Evolutionary conservation across 2,329 filamentous ascomycete species (phyloP), one percentile per base, ranked within the genome.

Genomic region (Trichoderma polysporum): DNA sequence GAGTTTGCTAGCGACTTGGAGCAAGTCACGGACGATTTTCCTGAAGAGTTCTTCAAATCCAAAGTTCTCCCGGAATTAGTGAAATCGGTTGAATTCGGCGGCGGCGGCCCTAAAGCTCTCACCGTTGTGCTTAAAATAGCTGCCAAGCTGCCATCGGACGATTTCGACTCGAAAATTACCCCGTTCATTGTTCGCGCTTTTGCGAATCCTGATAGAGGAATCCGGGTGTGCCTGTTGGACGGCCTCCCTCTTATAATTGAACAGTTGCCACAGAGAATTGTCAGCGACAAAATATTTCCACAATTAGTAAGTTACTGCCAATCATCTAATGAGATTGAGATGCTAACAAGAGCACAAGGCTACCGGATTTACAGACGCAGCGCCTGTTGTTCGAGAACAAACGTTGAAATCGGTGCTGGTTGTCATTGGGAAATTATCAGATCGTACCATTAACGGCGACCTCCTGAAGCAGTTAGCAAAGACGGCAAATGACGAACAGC

Each of bases 31-130:
- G 93, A 97, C 71, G 94, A 99, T 77, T 97, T 98, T 69, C 95
- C 95, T 0, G 94, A 97, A 75, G 95, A 98, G 68, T 99, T 97
- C 78, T 97, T 98, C 84, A 97, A 96, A 76, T 91, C 97, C 85
- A 99, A 98, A 75, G 89, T 99, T 3, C 84, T 99, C 9, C 95
- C 95, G 0, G 95, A 99, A 76, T 82, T 99, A 33, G 85, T 99
- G n/a, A 99, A 98, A 76, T 97, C 94, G 0, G 93, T 98, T n/a
- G 95, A 99, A 74, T 99, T 97, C 77, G 95, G 95, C 8, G 95
- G 94, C 12, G 95, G 95, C 31, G 95, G 95, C 0, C 92, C 94
- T 0, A 96, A 97, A 75, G 94, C 97, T 0, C 91, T 99, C 68
- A 82, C 85, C 1, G 89, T 97, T 1, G 92, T 97, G 47, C 88